Evolutionary conservation across 2,329 filamentous ascomycete genomes (phyloP), one percentile per base, ranked within the genome.

Genomic region (Hypoxylon sp.): DNA sequence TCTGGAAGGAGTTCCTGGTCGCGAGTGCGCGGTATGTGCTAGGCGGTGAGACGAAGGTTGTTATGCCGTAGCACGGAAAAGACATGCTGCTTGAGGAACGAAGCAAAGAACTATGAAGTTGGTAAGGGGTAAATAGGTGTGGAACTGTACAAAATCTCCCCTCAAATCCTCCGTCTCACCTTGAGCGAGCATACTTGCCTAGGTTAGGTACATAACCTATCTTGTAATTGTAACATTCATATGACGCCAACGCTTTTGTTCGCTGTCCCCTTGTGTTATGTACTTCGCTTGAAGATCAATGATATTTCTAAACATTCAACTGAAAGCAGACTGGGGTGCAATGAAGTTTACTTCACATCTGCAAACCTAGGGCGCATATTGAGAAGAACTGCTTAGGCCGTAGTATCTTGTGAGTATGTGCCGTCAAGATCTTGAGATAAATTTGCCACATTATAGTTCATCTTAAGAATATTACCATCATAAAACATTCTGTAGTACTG

Each of bases 1-100:
- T 77, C 2, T 79, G 78, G 77, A 70, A 59, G 46, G 37, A 64
- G 24, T 67, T 74, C 27, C 58, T 74, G 17, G 17, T 68, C 11
- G 64, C 71, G 39, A 71, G 72, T n/a, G 69, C 65, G 17, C 55
- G 56, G n/a, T 75, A 73, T n/a, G 65, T 42, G 15, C 52, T 68
- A 4, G 66, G 64, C 13, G 59, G 55, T 4, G 60, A 69, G 24
- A 44, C 19, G 19, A 56, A 68, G 52, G 52, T 70, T 24, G 35
- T 62, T 35, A 54, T 64, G 37, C 67, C 67, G n/a, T 58, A 62
- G 44, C 1, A 13, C 6, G n/a, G 15, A 4, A 24, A 24, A 24
- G 24, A 24, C 24, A 24, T 24, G 24, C n/a, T 15, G n/a, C 13
- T 21, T 47, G 21, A 7, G 29, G 50, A 42, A 13, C 4, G 2